Conservation (phyloP, 2,329 filamentous ascomycete species). For the Trichophyton mentagrophytes region DNA sequence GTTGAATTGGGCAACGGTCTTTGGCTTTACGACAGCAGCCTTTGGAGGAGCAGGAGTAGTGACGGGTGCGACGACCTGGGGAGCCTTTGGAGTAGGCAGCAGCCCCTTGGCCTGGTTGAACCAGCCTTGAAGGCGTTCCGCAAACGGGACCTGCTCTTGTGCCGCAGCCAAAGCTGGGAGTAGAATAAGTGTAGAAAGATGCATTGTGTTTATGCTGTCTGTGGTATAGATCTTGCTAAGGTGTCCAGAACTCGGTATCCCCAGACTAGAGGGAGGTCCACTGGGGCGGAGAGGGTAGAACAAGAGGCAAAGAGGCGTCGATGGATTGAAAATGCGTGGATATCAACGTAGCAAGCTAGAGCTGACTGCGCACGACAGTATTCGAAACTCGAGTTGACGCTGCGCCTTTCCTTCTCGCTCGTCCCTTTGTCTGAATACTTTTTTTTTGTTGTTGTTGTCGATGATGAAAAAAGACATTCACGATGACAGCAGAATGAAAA, state of each 20-base stretch:
- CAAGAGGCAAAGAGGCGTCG: neutral
- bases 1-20: constrained; percentile 41
- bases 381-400: neutral
- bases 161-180: constrained; percentile 57
- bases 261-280: neutral
- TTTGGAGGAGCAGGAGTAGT: constrained; percentile 33
- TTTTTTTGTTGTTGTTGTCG: neutral
- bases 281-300: neutral
- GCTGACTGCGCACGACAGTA: neutral
- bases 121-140: constrained; percentile 35
- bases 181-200: constrained; percentile 44
- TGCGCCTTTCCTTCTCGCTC: neutral
- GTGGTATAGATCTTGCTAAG: neutral
- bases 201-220: constrained; percentile 10
- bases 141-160: constrained; percentile 45
- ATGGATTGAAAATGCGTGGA: neutral
- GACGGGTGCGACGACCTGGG: constrained; percentile 26
- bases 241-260: neutral
- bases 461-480: neutral
- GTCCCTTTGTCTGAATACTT: neutral
- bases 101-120: constrained; percentile 42
- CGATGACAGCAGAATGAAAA: neutral
- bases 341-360: neutral
- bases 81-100: constrained; percentile 37
- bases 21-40: constrained; percentile 30